phyloP scores from a whole-genome alignment of 1,284 basidiomycete species.

The Neotropicomus parvogracilis region DNA sequence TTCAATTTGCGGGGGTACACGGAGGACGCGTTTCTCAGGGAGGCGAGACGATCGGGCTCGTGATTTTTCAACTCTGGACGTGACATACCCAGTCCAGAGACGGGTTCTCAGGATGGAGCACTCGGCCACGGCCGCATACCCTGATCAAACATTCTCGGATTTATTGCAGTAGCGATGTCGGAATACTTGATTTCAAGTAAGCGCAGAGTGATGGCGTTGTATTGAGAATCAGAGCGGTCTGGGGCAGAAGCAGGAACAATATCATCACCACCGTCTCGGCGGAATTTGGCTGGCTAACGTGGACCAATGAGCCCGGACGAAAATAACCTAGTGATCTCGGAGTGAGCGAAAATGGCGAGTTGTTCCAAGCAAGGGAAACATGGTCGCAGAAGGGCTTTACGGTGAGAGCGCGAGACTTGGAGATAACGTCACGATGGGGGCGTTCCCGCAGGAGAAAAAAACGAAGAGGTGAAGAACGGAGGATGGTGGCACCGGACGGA shows the following conservation, averaged over 20 bases:
- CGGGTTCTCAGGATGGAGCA: slow-evolving; percentile 7
- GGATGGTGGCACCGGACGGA: slow-evolving; percentile 19
- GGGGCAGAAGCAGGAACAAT: not conserved
- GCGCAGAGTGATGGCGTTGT: not conserved
- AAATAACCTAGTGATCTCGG: slow-evolving; percentile 19
- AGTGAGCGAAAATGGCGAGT: slow-evolving; percentile 13
- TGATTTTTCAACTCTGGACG: slow-evolving; percentile 17
- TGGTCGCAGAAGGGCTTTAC: slow-evolving; percentile 11
- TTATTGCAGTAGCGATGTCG: not conserved
- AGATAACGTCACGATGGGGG: slow-evolving; percentile 11
- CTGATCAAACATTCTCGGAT: not conserved
- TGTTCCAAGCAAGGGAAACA: slow-evolving; percentile 11
- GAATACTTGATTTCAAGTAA: not conserved
- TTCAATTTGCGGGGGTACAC: not conserved
- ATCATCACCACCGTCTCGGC: not conserved
- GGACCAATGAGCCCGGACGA: slow-evolving; percentile 12
- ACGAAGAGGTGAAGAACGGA: slow-evolving; percentile 1
- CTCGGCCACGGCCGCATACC: slow-evolving; percentile 9
- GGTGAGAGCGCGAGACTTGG: slow-evolving; percentile 18
- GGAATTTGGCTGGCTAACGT: not conserved
- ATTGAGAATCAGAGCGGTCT: not conserved
- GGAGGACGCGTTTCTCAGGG: slow-evolving; percentile 3
- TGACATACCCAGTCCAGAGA: not conserved
- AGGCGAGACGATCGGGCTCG: slow-evolving; percentile 2
- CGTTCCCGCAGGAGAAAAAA: not conserved